Conservation (phyloP, 345 rosid genomes). For the Lepidium didymum region DNA sequence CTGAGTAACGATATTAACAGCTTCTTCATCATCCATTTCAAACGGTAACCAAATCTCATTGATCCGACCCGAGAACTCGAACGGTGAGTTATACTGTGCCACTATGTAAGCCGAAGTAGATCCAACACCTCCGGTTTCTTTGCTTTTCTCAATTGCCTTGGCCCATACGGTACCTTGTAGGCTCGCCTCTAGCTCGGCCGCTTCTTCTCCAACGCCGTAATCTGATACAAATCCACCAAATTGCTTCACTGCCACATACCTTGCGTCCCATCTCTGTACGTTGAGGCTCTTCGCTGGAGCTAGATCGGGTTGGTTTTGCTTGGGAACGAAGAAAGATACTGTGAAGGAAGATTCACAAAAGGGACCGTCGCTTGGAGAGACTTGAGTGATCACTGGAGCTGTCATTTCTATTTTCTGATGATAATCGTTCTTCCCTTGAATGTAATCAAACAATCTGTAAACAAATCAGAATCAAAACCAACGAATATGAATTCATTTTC, state of each 20-base stretch:
- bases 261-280: constrained; percentile 46
- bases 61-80: constrained; percentile 55
- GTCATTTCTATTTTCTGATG: constrained; percentile 73
- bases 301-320: constrained; percentile 64
- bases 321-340: constrained; percentile 74
- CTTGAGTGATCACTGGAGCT: constrained; percentile 63
- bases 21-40: constrained; percentile 27
- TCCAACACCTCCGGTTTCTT: constrained; percentile 9
- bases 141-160: constrained; percentile 50
- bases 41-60: constrained; percentile 76
- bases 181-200: constrained; percentile 61
- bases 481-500: too few relatives aligned
- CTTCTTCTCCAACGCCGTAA: constrained; percentile 50
- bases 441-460: constrained; percentile 64
- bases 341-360: constrained; percentile 71
- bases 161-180: constrained; percentile 59
- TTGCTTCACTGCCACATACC: constrained; percentile 56
- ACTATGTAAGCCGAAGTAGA: constrained; percentile 45
- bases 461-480: too few relatives aligned
- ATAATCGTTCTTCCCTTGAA: constrained; percentile 70
- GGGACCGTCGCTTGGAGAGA: constrained; percentile 88
- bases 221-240: constrained; percentile 73
- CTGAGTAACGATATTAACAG: too few relatives aligned
- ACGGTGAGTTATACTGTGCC: constrained; percentile 88
- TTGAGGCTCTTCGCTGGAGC: constrained; percentile 75